Evolutionary conservation across 139 green algal genomes (phyloP), one percentile per base, ranked within the genome.

Genomic region (Bryopsis sp.): DNA sequence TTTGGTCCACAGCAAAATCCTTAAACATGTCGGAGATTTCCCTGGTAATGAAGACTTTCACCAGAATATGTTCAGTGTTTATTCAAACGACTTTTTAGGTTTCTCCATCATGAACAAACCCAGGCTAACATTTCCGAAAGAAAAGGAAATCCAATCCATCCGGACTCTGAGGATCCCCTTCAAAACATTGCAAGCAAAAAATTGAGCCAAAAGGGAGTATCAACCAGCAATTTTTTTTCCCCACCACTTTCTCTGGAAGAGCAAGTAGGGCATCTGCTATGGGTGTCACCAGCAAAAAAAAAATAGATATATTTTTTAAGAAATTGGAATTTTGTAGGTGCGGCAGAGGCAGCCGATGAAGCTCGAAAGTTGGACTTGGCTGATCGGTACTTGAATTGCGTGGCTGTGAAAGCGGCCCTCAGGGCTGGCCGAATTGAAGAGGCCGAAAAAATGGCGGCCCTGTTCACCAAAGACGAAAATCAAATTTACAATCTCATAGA

Each of bases 311-410:
- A n/a, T n/a, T n/a, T n/a, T n/a, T n/a, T n/a, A n/a, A n/a, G n/a
- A n/a, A n/a, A n/a, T n/a, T n/a, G n/a, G n/a, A n/a, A n/a, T 39
- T 60, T 28, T 39, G 15, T 71, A 82, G 82, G 72, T 39, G 86
- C 86, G 0, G 83, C 79, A 11, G 70, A 75, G 29, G 29, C 77
- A 19, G 76, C 83, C 26, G 83, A 95, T 64, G 71, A 77, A 0
- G 89, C 85, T 0, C 82, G 89, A 22, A 78, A 72, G 48, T 73
- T 93, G 64, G 93, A 98, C 78, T 78, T 94, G 19, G 81, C 84
- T 2, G 93, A 98, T 86, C 85, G 94, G 59, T 99, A 90, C 78
- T 74, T 97, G 57, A 99, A 99, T 85, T 86, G 75, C 62, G 60
- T 83, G 47, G 82, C 86, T 0, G 85, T 88, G 29, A 95, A 94